Conservation (phyloP, 73 alveolate genomes). For the Blepharisma japonicum region DNA sequence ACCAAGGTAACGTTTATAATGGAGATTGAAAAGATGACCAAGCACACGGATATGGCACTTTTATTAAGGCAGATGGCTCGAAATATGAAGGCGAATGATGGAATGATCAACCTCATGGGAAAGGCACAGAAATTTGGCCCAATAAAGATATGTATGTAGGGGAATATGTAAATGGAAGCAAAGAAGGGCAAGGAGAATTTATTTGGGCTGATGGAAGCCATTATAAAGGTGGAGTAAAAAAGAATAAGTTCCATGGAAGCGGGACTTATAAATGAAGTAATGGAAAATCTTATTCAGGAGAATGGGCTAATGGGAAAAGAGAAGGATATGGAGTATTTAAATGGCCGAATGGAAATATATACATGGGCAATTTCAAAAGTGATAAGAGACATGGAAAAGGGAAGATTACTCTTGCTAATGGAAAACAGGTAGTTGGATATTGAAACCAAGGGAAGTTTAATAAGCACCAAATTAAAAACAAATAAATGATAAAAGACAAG, state of each 20-base stretch:
- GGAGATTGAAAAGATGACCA: conserved; percentile 64
- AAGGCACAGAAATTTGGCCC: conserved; percentile 65
- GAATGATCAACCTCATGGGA: conserved; percentile 48
- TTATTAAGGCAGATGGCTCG: conserved; percentile 45
- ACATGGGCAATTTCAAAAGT: conserved; percentile 55
- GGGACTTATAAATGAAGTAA: conserved; percentile 26
- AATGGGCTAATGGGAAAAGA: conserved; percentile 61
- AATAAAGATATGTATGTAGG: conserved; percentile 51
- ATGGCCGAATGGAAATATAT: conserved; percentile 50
- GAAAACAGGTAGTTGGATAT: conserved; percentile 9
- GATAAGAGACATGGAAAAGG: conserved; percentile 58
- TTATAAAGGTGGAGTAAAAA: conserved; percentile 53
- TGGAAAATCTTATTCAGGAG: conserved; percentile 57
- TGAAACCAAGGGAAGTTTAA: conserved; percentile 15
- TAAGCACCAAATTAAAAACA: no score
- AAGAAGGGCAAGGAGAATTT: conserved; percentile 54
- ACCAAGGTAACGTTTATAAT: conserved; percentile 32
- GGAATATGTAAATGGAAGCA: conserved; percentile 38
- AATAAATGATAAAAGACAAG: no score
- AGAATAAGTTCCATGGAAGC: conserved; percentile 40
- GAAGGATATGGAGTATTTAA: conserved; percentile 77
- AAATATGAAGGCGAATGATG: conserved; percentile 26
- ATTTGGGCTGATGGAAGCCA: conserved; percentile 57
- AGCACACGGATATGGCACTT: conserved; percentile 81
- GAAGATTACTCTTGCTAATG: conserved; percentile 36